Base-by-base conservation (phyloP, 345 rosid genomes). In the Brassica juncea region DNA sequence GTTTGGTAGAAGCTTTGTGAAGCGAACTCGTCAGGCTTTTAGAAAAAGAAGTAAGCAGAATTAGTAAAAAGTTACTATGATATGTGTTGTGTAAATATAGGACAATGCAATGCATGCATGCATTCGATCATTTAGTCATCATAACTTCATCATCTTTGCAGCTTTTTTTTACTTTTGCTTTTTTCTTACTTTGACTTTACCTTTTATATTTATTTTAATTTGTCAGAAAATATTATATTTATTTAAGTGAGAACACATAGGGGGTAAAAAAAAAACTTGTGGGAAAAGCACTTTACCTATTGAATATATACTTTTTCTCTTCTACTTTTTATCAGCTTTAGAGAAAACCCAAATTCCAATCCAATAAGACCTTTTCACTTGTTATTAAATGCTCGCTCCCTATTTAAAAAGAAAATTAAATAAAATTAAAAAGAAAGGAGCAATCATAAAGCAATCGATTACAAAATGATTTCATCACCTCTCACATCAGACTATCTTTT, bases 401-500 rank as follows among this genome's bases (percentile, higher is more conserved):
- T 74, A 21, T 74, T 3, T 6, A 34, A 49, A 19, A 31, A 25
- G 39, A 16, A 0, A 14, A 76, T 49, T 14, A 3, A 8, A 58
- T 3, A 57, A 57, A 57, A 8, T 21, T 27, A 64, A 30, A 4
- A 25, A 15, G 19, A 69, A 23, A 70, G 68, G 15, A 78, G 81
- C 82, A 82, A 82, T 82, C 84, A 82, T 82, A 82, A 82, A 82
- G 84, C 79, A 82, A 82, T 82, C 84, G 84, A 82, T 82, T 82
- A 82, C 84, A 82, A 82, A 82, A 82, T 82, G 82, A 82, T 82
- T 82, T 82, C 79, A 74, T 82, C 79, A 82, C 79, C 79, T 82
- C 69, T 82, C 84, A 82, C 82, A 78, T 82, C 84, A 82, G 28
- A 21, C 79, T 74, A 78, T 77, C 84, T 82, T 82, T 82, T 82